Evolutionary conservation across 2,329 filamentous ascomycete species (phyloP).

Genomic region (Incumbomyces delicatus): DNA sequence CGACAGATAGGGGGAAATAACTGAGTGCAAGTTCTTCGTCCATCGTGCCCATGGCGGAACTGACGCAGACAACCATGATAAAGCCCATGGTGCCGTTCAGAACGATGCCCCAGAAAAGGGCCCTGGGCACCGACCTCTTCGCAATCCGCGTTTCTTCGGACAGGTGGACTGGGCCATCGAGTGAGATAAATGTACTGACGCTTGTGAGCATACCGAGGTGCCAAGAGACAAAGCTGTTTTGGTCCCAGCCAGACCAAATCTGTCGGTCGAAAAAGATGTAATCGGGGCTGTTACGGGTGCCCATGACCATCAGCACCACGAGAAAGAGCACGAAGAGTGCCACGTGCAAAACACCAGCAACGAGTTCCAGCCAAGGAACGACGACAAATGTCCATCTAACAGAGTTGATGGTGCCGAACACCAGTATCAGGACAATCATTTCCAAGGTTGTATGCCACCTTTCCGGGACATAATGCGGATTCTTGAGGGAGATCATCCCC

Average conservation of each 20-base stretch:
- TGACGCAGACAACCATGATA: slow-evolving; percentile 28
- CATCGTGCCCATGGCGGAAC: slow-evolving; percentile 27
- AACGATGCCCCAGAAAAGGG: slow-evolving; percentile 28
- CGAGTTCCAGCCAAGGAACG: slow-evolving; percentile 30
- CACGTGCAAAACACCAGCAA: slow-evolving; percentile 27
- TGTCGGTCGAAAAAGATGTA: slow-evolving; percentile 24
- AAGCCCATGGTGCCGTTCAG: slow-evolving; percentile 28
- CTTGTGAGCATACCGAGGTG: slow-evolving; percentile 29
- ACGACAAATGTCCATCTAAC: slow-evolving; percentile 26
- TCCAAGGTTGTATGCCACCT: slow-evolving; percentile 26
- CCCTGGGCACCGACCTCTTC: slow-evolving; percentile 25
- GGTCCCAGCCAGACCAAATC: slow-evolving; percentile 24
- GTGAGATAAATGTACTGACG: slow-evolving; percentile 23
- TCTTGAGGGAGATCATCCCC: slow-evolving; percentile 23
- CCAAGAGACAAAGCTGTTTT: slow-evolving; percentile 24
- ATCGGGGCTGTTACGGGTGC: slow-evolving; percentile 23
- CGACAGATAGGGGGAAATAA: slow-evolving; percentile 19
- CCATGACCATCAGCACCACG: slow-evolving; percentile 24
- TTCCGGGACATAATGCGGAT: slow-evolving; percentile 23
- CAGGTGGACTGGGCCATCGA: slow-evolving; percentile 24
- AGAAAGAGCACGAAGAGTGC: slow-evolving; percentile 28
- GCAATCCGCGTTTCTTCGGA: slow-evolving; percentile 30
- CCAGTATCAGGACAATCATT: slow-evolving; percentile 21
- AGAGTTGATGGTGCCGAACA: slow-evolving; percentile 19
- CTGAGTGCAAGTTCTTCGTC: slow-evolving; percentile 12